Base-by-base conservation (phyloP, 768 basidiomycete species). In the Chalciporus pseudorubinellus region DNA sequence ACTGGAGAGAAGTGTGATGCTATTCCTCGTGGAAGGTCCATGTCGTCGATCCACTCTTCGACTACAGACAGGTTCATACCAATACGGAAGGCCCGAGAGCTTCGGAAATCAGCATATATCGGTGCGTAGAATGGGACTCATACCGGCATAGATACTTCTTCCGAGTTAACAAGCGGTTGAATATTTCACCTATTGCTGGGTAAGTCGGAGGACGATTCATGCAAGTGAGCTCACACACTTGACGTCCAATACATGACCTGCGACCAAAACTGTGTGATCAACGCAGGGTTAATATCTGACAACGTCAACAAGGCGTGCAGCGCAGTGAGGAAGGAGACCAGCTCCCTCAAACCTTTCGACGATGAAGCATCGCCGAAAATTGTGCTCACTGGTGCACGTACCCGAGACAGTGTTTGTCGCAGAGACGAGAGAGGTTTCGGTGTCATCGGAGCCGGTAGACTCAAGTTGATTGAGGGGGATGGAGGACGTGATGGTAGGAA, bases 201-300 rank as follows among this genome's bases (percentile, higher is more conserved):
- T 56, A 12, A 59, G 61, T 28, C 18, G 36, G 19, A 39, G 33
- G 45, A 16, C 16, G 18, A 26, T 48, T 22, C 26, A 20, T 14
- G 18, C 34, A 33, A 40, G 10, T 12, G 59, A n/a, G 67, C n/a
- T 13, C 2, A 59, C 85, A 76, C 76, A 90, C 93, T 92, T 20
- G 93, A 87, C 48, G 93, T 87, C 97, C 97, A 99, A 66, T 95
- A 98, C 76, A 97, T 87, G n/a, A 97, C 84, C 70, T 99, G 97
- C 1, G 93, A 95, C 85, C 94, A 95, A 44, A 95, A 77, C 67
- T 99, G 97, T 6, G 87, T 84, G 45, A 84, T 85, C 16, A 98
- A 74, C 8, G 81, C 85, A 13, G 97, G 92, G 64, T 98, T 98
- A 58, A 98, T 82, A 51, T 94, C 89, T 42, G 95, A 92, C 34